phyloP scores from a whole-genome alignment of 306 rosid genomes.

The Pyrus communis region DNA sequence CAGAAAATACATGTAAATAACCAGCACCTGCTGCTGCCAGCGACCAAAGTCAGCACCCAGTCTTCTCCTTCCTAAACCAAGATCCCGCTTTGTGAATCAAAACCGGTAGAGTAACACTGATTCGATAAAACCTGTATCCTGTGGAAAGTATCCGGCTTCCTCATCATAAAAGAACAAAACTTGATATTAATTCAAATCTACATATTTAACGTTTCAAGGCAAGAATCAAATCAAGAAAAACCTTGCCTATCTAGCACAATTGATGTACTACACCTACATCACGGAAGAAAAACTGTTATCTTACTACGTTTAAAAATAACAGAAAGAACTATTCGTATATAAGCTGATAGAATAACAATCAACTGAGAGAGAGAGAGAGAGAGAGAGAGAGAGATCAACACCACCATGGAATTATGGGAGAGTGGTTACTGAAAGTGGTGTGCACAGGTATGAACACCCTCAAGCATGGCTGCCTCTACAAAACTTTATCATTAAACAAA shows the following conservation, averaged over 20 bases:
- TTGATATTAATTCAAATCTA: background rate
- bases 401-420: background rate
- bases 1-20: background rate
- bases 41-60: background rate
- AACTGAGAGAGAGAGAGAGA: background rate
- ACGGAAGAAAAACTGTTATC: background rate
- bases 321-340: background rate
- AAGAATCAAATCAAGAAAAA: background rate
- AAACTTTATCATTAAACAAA: background rate
- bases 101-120: background rate
- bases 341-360: background rate
- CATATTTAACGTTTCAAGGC: background rate
- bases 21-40: constrained; percentile 2
- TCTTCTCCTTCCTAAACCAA: background rate
- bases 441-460: background rate
- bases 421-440: background rate
- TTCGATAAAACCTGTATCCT: background rate
- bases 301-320: background rate
- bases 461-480: background rate
- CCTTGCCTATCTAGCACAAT: background rate
- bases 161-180: background rate
- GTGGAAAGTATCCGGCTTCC: background rate
- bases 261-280: background rate
- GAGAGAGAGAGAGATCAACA: background rate
- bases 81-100: background rate